Conservation (phyloP, 2,329 filamentous ascomycete genomes). For the Dichotomopilus funicola region DNA sequence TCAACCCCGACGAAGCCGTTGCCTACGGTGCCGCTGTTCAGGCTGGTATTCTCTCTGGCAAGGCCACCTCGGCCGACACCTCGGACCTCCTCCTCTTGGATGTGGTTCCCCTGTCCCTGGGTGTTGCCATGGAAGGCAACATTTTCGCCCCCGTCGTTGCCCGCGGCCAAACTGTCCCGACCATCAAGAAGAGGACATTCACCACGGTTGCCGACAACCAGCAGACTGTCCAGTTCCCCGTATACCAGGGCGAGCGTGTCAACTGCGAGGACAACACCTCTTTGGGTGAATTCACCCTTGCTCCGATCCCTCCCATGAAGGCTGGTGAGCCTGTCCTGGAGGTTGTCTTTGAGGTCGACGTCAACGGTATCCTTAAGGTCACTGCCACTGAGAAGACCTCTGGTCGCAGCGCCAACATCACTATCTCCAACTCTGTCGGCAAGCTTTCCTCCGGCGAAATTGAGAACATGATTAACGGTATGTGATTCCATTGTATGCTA, state of each 20-base stretch:
- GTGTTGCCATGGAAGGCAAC: slow-evolving; percentile 98
- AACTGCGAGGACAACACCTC: slow-evolving; percentile 99
- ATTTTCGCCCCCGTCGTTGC: slow-evolving; percentile 94
- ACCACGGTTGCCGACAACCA: slow-evolving; percentile 77
- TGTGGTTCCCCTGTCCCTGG: slow-evolving; percentile 90
- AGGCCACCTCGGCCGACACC: slow-evolving; percentile 93
- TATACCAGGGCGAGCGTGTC: slow-evolving; percentile 92
- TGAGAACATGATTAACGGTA: slow-evolving; percentile 91
- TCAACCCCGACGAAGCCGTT: slow-evolving; percentile 99
- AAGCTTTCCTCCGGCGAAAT: slow-evolving; percentile 94
- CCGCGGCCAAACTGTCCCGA: slow-evolving; percentile 69
- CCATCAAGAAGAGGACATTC: slow-evolving; percentile 81
- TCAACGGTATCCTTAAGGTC: slow-evolving; percentile 99
- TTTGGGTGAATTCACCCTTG: slow-evolving; percentile 92
- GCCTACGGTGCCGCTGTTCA: slow-evolving; percentile 98
- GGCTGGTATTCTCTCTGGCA: slow-evolving; percentile 96
- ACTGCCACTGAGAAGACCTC: slow-evolving; percentile 99
- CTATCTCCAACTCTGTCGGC: slow-evolving; percentile 98
- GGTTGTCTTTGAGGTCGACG: slow-evolving; percentile 98
- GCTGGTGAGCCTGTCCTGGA: slow-evolving; percentile 96
- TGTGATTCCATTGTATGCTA: slow-evolving; percentile 4
- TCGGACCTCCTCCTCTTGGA: slow-evolving; percentile 92
- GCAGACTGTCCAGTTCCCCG: slow-evolving; percentile 82
- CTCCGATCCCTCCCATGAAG: slow-evolving; percentile 79
- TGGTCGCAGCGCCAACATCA: slow-evolving; percentile 97